Evolutionary conservation across 23 red algal species (phyloP), one percentile per base, ranked within the genome.

Genomic region (Cyanidioschyzon merolae): DNA sequence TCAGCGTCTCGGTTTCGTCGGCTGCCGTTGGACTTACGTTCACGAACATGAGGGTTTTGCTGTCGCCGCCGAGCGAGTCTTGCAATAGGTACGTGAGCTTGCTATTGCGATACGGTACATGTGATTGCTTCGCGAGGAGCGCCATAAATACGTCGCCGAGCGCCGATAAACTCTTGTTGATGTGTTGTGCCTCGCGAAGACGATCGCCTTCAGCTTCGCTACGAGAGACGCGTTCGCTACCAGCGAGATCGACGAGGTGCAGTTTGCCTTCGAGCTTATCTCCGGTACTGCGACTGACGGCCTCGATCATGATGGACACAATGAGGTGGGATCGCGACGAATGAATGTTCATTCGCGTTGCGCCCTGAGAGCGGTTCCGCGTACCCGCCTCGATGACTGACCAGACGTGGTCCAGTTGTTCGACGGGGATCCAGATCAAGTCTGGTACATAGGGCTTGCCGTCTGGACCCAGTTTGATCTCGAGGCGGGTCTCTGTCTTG

Each of bases 31-130:
- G 79, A 79, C 88, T 91, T 2, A 91, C 74, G 80, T 98, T 98
- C 16, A 98, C 94, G 85, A 98, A 98, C 94, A 98, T 98, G 30
- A 98, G 76, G 1, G 94, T 98, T 83, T 98, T 98, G 36, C 87
- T 88, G 83, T 98, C 94, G 17, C 94, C 94, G 34, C 94, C 88
- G 7, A 98, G 86, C 35, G 78, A 82, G 40, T 91, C 88, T 57
- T 98, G 94, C 1, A 98, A 77, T 18, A 98, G 79, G 41, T 84
- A 91, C 25, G 94, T 98, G 39, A 98, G 68, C 37, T 89, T 89
- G 74, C 82, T 87, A 77, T 98, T 98, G 59, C 94, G 83, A 79
- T 85, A 98, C 18, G 94, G 94, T 26, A 98, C 77, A 83, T 98
- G 88, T 35, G 58, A 58, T 27, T 74, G 68, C 58, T 98, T 87